phyloP scores from a whole-genome alignment of 1,139 yeast genomes.

The Yamadazyma oceani region DNA sequence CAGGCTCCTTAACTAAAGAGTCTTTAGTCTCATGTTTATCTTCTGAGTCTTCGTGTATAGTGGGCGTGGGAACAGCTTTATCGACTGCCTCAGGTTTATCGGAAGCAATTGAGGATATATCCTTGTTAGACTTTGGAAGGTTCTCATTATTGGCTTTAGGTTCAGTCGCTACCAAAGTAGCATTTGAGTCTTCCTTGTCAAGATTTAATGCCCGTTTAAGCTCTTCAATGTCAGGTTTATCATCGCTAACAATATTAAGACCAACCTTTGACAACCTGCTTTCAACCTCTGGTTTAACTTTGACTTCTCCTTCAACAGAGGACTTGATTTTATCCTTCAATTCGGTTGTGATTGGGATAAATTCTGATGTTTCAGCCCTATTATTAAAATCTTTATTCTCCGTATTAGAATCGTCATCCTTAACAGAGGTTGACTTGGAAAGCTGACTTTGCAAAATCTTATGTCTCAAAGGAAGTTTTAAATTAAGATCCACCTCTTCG shows the following conservation, averaged over 20 bases:
- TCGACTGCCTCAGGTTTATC: background rate
- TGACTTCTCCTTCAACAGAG: constrained; percentile 15
- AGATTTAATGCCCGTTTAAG: constrained; percentile 7
- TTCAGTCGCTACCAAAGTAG: background rate
- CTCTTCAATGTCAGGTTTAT: constrained; percentile 6
- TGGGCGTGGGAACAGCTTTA: constrained; percentile 1
- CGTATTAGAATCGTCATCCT: background rate
- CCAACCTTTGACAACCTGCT: constrained; percentile 16
- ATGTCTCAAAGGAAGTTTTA: constrained; percentile 5
- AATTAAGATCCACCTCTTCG: constrained; percentile 6
- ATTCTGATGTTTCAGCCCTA: constrained; percentile 9
- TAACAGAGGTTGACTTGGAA: background rate
- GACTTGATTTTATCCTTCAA: constrained; percentile 14
- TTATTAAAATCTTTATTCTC: background rate
- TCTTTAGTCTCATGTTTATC: constrained; percentile 15
- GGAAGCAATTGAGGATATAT: too few relatives aligned
- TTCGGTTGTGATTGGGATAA: constrained; percentile 15
- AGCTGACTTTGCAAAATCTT: constrained; percentile 4
- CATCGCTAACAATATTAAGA: constrained; percentile 9
- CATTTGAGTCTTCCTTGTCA: too few relatives aligned
- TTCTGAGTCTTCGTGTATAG: constrained; percentile 4
- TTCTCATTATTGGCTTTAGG: background rate
- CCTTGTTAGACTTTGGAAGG: too few relatives aligned
- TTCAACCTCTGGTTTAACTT: constrained; percentile 16
- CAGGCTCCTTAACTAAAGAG: constrained; percentile 5